Percentiles rank a stretch among this genome's conserved stretches.
Evolutionary conservation across 768 basidiomycete genomes (phyloP).

Genomic region (Lentinula aciculospora): DNA sequence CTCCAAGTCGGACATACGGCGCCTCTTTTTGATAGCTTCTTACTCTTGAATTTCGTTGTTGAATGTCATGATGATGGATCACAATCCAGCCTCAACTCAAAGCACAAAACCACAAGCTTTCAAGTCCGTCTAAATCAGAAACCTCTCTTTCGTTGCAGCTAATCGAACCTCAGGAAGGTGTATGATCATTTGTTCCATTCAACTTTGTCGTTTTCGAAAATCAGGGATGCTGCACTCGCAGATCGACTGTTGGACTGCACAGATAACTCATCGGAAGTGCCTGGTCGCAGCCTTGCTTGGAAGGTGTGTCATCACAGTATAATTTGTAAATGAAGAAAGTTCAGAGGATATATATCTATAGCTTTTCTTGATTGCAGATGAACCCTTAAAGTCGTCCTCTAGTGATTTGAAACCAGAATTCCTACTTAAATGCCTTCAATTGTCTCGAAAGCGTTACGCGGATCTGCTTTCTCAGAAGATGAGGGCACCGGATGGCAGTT

Average conservation of each 20-base stretch:
- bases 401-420: constrained; percentile 25
- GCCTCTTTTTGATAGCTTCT: no score
- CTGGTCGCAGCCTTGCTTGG: constrained; percentile 83
- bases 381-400: constrained; percentile 54
- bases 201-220: constrained; percentile 50
- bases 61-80: no score
- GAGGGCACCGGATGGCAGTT: constrained; percentile 82
- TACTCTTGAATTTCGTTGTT: no score
- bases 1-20: no score
- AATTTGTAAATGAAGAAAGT: constrained; percentile 5
- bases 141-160: not conserved
- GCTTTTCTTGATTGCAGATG: constrained; percentile 64
- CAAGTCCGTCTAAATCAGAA: not conserved
- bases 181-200: constrained; percentile 41
- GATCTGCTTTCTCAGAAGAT: constrained; percentile 61
- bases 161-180: not conserved
- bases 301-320: constrained; percentile 45
- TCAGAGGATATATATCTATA: constrained; percentile 24
- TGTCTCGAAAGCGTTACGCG: constrained; percentile 51
- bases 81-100: not conserved
- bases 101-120: not conserved
- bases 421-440: constrained; percentile 38
- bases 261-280: constrained; percentile 38
- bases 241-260: constrained; percentile 49
- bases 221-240: constrained; percentile 60